Base-by-base conservation (phyloP, 805 yeast genomes). In the Debaryomyces castellii region DNA sequence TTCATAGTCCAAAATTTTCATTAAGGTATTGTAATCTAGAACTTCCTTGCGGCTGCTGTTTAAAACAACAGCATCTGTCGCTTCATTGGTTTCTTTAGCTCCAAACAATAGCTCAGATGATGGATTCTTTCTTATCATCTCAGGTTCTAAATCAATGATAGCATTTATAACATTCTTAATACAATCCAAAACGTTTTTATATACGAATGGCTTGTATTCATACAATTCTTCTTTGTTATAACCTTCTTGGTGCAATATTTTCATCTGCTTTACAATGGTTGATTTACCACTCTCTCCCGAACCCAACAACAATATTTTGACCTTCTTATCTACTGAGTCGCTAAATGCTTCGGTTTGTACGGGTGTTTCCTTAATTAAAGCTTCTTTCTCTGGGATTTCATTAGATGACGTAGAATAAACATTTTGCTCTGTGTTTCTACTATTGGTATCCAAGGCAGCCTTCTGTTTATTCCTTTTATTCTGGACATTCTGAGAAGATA, bases 201-300 rank as follows among this genome's bases (percentile, higher is more conserved):
- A 87, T 17, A 91, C 89, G 52, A 88, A 83, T 0, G 92, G 89
- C 59, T 82, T 82, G 64, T 86, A 87, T 53, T 86, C 89, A 44
- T 73, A 69, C 22, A 85, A 65, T 61, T 90, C 97, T 39, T 85
- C 83, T 63, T 82, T 69, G 43, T 83, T 64, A 59, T 82, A 86
- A 7, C 91, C 91, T 53, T 81, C 74, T 58, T 84, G 87, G 59
- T 86, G 89, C 41, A 85, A 69, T 47, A 85, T 85, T 59, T 85
- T 86, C 82, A 87, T 87, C 63, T 87, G 95, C 62, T 86, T 87
- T 43, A 87, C 79, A 43, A 87, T 82, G 14, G 95, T 87, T 6
- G 90, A 83, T 59, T 87, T 87, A 4, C 95, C 95, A 50, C 84
- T 76, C 59, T 87, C 95, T 12, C 98, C 99, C 0, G 97, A 87